Conservation (phyloP, 2,329 filamentous ascomycete genomes). For the Aspergillus aculeatinus region DNA sequence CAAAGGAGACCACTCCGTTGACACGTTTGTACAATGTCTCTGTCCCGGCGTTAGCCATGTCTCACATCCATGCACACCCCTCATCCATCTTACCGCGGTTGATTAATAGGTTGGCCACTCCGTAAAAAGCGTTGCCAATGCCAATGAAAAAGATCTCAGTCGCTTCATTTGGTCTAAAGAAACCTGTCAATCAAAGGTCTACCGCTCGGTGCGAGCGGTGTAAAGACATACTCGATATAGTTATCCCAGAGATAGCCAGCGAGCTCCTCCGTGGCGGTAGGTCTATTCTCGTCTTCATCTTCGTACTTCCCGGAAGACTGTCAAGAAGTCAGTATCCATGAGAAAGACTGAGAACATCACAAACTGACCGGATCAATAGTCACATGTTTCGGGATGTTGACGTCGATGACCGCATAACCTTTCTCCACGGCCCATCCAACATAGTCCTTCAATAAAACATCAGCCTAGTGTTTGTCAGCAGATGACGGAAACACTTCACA, state of each 20-base stretch:
- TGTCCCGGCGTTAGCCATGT: constrained; percentile 18
- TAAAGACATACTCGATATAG: constrained; percentile 68
- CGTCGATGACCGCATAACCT: constrained; percentile 81
- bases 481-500: constrained; percentile 15
- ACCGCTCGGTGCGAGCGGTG: too few species aligned
- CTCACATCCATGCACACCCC: neutral
- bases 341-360: neutral
- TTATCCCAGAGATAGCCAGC: constrained; percentile 95
- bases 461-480: constrained; percentile 60
- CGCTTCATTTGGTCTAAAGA: constrained; percentile 57
- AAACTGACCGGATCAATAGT: constrained; percentile 59
- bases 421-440: constrained; percentile 78
- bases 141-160: constrained; percentile 82
- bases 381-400: constrained; percentile 81
- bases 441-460: constrained; percentile 70
- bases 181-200: neutral
- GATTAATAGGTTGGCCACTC: constrained; percentile 76
- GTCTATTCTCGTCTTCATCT: constrained; percentile 51
- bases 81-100: constrained; percentile 60
- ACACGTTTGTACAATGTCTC: constrained; percentile 65
- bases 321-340: constrained; percentile 28
- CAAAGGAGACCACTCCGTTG: constrained; percentile 75
- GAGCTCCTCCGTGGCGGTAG: constrained; percentile 63
- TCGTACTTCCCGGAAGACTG: constrained; percentile 42
- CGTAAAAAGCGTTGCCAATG: constrained; percentile 83